phyloP scores from a whole-genome alignment of 352 stramenopile genomes.

The Phytophthora tubulina region DNA sequence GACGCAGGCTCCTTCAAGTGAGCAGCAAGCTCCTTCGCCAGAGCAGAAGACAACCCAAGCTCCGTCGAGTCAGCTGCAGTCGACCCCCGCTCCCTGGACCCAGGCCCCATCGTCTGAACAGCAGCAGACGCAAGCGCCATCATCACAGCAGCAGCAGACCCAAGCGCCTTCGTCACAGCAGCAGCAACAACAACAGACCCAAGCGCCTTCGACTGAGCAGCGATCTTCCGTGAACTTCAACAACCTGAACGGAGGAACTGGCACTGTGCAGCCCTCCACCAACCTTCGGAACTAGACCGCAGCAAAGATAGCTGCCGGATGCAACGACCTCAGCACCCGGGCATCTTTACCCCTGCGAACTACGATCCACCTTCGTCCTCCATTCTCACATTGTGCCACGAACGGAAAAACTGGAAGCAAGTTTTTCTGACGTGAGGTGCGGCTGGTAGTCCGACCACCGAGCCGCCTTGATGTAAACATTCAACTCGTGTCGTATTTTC shows the following conservation, averaged over 20 bases:
- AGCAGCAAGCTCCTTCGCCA: neutral
- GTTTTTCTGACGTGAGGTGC: too few species aligned
- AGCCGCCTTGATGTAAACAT: too few species aligned
- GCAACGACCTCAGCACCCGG: too few species aligned
- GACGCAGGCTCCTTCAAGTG: neutral
- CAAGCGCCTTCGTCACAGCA: neutral
- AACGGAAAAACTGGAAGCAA: too few species aligned
- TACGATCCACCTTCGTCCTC: neutral
- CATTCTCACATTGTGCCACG: too few species aligned
- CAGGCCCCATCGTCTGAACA: neutral
- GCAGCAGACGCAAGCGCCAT: neutral
- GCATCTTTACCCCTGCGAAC: too few species aligned
- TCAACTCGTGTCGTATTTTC: too few species aligned
- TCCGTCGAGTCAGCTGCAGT: neutral
- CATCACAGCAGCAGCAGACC: neutral
- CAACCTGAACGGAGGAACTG: slow-evolving; percentile 2
- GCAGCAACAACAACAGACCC: neutral
- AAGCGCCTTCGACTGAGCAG: neutral
- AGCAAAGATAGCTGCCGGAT: neutral
- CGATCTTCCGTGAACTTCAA: slow-evolving; percentile 2
- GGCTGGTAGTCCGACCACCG: too few species aligned
- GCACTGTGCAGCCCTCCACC: neutral
- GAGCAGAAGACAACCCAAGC: neutral
- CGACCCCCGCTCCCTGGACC: too few species aligned
- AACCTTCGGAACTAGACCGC: neutral